Evolutionary conservation across 306 rosid species (phyloP).

Genomic region (Benincasa hispida): DNA sequence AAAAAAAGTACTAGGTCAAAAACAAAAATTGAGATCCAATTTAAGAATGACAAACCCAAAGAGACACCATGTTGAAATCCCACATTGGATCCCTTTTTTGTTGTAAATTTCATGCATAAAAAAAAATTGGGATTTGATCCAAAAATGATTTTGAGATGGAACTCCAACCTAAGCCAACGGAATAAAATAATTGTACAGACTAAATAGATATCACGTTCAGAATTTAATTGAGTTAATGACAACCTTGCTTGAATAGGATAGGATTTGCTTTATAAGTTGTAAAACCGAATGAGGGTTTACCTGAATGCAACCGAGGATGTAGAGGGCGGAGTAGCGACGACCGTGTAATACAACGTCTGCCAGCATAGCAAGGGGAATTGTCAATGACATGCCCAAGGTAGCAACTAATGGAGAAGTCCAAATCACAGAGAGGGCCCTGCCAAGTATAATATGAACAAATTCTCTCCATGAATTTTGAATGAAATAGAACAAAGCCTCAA

Average conservation of each 20-base stretch:
- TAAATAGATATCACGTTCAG: neutral
- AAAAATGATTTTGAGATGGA: no score
- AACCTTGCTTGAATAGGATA: no score
- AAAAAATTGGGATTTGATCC: no score
- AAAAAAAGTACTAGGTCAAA: no score
- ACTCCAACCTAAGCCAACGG: no score
- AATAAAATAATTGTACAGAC: no score
- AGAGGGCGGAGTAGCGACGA: conserved; percentile 41
- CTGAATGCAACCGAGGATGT: conserved; percentile 61
- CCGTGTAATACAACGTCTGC: conserved; percentile 63
- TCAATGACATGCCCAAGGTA: conserved; percentile 57
- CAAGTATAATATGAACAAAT: neutral
- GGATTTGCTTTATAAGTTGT: no score
- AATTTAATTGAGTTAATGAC: neutral
- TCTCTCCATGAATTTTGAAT: neutral
- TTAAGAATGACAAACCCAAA: no score
- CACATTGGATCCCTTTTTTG: no score
- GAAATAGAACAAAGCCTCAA: neutral
- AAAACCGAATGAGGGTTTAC: conserved; percentile 18
- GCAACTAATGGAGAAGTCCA: conserved; percentile 78
- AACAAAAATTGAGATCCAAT: no score
- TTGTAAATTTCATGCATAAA: no score
- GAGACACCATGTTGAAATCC: no score
- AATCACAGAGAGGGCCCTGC: conserved; percentile 65
- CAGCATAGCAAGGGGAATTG: conserved; percentile 70